Evolutionary conservation across 768 basidiomycete species (phyloP), one percentile per base, ranked within the genome.

Genomic region (Lanmaoa rubissima): DNA sequence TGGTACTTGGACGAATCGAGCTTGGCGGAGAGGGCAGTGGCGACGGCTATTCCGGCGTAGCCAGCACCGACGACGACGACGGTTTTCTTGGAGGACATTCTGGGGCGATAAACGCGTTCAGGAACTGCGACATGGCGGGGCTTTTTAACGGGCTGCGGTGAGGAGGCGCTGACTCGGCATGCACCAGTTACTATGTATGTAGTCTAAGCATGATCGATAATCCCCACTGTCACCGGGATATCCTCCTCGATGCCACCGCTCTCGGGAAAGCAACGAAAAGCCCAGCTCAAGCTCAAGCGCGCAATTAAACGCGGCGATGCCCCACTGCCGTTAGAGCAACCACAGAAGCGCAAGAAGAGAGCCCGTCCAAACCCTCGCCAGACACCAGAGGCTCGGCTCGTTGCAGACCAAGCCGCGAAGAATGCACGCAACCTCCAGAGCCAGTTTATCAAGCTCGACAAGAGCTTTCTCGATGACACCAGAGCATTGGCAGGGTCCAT

Each of bases 231-330:
- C 17, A 6, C 10, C 45, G 45, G 45, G 45, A 32, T 32, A 47
- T 47, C 17, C 17, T n/a, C 17, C 35, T 51, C 53, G 16, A 69
- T 70, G 68, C 51, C 68, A 6, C 61, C 49, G 0, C 47, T 75
- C 11, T 89, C 87, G 0, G 79, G 78, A 40, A 88, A 85, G 54
- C 78, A 88, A 64, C 86, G 85, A 61, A 91, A 87, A 59, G 85
- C 82, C 2, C 82, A 90, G 55, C 78, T 86, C 9, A 84, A 91
- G 68, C 79, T 85, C 48, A 92, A 90, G 64, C 87, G 93, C 24
- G 93, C 94, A 5, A 73, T 88, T 34, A 95, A 95, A 70, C 86
- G 92, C 34, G 93, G 90, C 5, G 90, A 91, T 60, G 70, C 77
- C 4, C 65, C 67, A 73, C 78, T 14, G 59, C 77, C 24, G 62